Evolutionary conservation across 2,329 filamentous ascomycete species (phyloP).

Genomic region (Lachnellula arida): DNA sequence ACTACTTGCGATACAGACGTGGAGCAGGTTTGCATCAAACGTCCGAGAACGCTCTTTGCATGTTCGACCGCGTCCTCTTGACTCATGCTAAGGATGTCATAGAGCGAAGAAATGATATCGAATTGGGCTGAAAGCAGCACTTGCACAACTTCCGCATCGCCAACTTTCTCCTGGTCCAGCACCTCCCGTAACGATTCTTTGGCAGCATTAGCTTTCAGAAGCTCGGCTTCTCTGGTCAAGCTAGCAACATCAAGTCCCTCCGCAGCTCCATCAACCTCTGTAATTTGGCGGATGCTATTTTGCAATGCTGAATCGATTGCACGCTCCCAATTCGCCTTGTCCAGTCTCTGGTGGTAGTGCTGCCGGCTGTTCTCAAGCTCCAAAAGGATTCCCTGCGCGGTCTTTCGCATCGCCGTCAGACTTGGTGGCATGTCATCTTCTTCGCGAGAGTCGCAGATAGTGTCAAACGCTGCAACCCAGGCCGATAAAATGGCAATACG

Average conservation of each 20-base stretch:
- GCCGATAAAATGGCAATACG: slow-evolving; percentile 81
- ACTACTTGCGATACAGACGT: slow-evolving; percentile 76
- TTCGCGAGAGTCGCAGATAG: slow-evolving; percentile 67
- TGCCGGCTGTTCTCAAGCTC: slow-evolving; percentile 89
- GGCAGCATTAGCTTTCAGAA: slow-evolving; percentile 78
- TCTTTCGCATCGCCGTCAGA: slow-evolving; percentile 74
- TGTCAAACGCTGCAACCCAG: slow-evolving; percentile 91
- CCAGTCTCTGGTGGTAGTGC: slow-evolving; percentile 80
- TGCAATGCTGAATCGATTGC: slow-evolving; percentile 82
- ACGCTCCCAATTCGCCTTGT: slow-evolving; percentile 81
- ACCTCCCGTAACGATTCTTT: slow-evolving; percentile 74
- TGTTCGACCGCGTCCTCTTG: slow-evolving; percentile 78
- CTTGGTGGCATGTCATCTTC: slow-evolving; percentile 66
- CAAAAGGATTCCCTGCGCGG: slow-evolving; percentile 78
- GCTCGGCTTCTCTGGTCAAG: slow-evolving; percentile 75
- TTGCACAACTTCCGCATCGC: slow-evolving; percentile 74
- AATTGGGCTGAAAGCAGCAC: slow-evolving; percentile 86
- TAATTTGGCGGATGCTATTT: slow-evolving; percentile 75
- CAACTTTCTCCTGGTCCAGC: slow-evolving; percentile 76
- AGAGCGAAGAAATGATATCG: slow-evolving; percentile 79
- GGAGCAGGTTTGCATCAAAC: slow-evolving; percentile 72
- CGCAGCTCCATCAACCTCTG: slow-evolving; percentile 60
- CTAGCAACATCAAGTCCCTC: slow-evolving; percentile 66
- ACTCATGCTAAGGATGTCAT: slow-evolving; percentile 75
- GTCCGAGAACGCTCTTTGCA: slow-evolving; percentile 71